Evolutionary conservation across 306 rosid species (phyloP), one percentile per base, ranked within the genome.

Genomic region (Vigna radiata): DNA sequence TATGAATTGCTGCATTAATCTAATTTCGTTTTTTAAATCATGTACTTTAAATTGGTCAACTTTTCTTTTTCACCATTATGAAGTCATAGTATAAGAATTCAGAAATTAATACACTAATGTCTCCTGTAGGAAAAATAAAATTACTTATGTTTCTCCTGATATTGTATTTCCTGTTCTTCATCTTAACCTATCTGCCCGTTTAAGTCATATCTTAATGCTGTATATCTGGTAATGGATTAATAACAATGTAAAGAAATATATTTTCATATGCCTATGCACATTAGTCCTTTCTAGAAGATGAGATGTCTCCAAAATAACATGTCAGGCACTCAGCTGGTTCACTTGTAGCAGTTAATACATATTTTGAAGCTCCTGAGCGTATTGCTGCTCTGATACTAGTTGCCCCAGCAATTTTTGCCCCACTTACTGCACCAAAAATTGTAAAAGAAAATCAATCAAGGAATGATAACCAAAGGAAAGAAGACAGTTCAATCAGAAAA

Each of bases 251-350:
- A 49, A 63, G 44, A 81, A 49, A 23, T 82, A 10, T 37, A 44
- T 76, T 53, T 6, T 77, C 17, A n/a, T 71, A 70, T 53, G 56
- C 63, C 36, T 63, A 48, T 37, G 53, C 67, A 43, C 54, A n/a
- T 16, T 33, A 19, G 15, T 27, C 14, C n/a, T 77, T 52, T 21
- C 73, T 81, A 58, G 58, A 67, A 70, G 49, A 48, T 83, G 72
- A 79, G 61, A 52, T 50, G 23, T 77, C 41, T 58, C 44, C 50
- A 61, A 68, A 85, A 73, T 86, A 58, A 67, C 48, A 39, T 84
- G 37, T 9, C 86, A 94, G 97, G 96, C 98, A 94, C 83, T 94
- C 98, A 75, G 97, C 98, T 73, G 97, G 98, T 69, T 86, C 90
- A 43, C 88, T 90, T 78, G 86, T 89, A 37, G 98, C 97, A 52